Conservation (phyloP, 2,329 filamentous ascomycete species). For the Didymella sp. region DNA sequence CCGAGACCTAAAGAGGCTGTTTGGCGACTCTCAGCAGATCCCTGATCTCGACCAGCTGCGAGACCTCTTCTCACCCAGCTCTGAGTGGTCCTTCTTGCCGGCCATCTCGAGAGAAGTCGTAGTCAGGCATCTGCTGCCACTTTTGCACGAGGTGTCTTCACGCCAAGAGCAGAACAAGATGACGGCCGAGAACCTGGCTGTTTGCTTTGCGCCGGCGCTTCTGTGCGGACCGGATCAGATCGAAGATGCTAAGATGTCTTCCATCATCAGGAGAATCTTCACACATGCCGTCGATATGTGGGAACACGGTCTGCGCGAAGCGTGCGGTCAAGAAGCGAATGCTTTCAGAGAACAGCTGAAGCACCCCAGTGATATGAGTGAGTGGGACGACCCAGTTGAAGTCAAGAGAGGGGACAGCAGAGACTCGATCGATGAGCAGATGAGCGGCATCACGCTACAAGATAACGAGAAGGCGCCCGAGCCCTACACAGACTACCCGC, state of each 20-base stretch:
- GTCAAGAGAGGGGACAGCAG: constrained; percentile 33
- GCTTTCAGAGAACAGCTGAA: constrained; percentile 51
- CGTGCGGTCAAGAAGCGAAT: constrained; percentile 49
- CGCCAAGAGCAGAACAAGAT: constrained; percentile 61
- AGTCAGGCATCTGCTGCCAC: constrained; percentile 59
- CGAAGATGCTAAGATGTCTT: constrained; percentile 62
- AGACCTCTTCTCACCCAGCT: constrained; percentile 56
- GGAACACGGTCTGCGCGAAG: constrained; percentile 53
- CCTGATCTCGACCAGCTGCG: constrained; percentile 53
- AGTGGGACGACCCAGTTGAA: constrained; percentile 59
- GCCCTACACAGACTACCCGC: constrained; percentile 24
- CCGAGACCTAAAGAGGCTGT: constrained; percentile 54
- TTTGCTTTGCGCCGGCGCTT: constrained; percentile 62
- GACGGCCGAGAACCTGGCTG: constrained; percentile 61
- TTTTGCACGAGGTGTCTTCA: constrained; percentile 57
- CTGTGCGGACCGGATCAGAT: constrained; percentile 61
- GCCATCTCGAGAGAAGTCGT: constrained; percentile 57
- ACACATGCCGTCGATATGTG: constrained; percentile 57
- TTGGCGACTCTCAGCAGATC: constrained; percentile 49
- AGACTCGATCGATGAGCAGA: constrained; percentile 47
- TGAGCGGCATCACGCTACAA: constrained; percentile 52
- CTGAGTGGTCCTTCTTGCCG: constrained; percentile 56
- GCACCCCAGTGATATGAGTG: constrained; percentile 49
- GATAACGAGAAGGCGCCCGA: constrained; percentile 48
- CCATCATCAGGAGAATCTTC: constrained; percentile 58